phyloP scores from a whole-genome alignment of 2,329 filamentous ascomycete genomes.

The Fusarium sp. region DNA sequence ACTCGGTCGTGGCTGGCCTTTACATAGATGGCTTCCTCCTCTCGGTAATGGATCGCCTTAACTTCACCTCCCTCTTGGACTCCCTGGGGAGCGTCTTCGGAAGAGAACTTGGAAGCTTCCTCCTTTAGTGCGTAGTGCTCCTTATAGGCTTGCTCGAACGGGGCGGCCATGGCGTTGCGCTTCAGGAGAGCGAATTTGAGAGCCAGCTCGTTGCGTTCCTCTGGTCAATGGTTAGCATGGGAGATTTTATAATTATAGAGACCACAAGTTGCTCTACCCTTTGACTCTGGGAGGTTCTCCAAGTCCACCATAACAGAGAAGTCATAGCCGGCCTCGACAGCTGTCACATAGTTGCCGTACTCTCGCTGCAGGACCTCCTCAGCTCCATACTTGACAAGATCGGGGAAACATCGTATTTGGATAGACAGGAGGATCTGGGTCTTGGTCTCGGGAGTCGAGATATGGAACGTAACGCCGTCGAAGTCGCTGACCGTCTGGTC shows the following conservation, averaged over 20 bases:
- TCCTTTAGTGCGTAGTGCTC: slow-evolving; percentile 89
- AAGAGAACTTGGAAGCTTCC: slow-evolving; percentile 91
- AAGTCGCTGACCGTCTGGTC: slow-evolving; percentile 99
- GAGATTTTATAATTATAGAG: not conserved
- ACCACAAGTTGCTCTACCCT: slow-evolving; percentile 64
- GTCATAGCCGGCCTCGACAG: slow-evolving; percentile 91
- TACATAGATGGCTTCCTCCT: slow-evolving; percentile 98
- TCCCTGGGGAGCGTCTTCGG: slow-evolving; percentile 92
- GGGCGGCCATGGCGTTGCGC: slow-evolving; percentile 98
- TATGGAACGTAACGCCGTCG: slow-evolving; percentile 98
- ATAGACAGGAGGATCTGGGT: slow-evolving; percentile 95
- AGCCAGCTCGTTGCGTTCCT: slow-evolving; percentile 87
- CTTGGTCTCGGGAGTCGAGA: slow-evolving; percentile 95
- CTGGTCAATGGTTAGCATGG: slow-evolving; percentile 56
- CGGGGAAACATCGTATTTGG: slow-evolving; percentile 92
- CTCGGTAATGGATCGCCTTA: slow-evolving; percentile 97
- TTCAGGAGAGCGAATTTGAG: slow-evolving; percentile 91
- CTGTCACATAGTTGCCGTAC: slow-evolving; percentile 91
- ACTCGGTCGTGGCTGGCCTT: slow-evolving; percentile 98
- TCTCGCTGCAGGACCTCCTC: slow-evolving; percentile 91
- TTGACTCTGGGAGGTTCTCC: slow-evolving; percentile 83
- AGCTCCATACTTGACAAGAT: slow-evolving; percentile 93
- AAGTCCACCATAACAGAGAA: slow-evolving; percentile 94
- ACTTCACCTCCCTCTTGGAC: slow-evolving; percentile 89
- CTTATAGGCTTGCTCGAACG: slow-evolving; percentile 96